These are phyloP conservation scores for Cytospora paraplurivora DNA, from an alignment of 2,329 filamentous ascomycete genomes.

Conservation along the genomic window DNA sequence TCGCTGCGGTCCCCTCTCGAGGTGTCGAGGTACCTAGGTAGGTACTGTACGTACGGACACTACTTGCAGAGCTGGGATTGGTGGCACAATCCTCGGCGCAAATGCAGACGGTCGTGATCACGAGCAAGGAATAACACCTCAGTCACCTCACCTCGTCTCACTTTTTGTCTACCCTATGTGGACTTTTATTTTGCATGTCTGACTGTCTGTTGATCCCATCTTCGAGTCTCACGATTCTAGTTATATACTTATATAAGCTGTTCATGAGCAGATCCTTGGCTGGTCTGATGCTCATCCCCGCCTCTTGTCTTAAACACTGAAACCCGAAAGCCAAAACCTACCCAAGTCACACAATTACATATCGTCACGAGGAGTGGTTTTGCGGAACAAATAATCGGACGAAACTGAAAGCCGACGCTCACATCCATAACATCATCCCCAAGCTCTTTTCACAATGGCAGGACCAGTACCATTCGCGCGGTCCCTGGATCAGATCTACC, in stretches of 20 bases:
- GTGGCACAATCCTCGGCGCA: conserved; percentile 24
- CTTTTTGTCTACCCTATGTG: background rate
- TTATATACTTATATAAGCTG: too few species aligned
- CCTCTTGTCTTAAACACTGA: too few species aligned
- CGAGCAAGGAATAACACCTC: conserved; percentile 16
- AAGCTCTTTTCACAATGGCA: conserved; percentile 46
- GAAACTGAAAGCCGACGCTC: background rate
- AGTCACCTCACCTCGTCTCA: conserved; percentile 19
- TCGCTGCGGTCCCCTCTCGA: too few species aligned
- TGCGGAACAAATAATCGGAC: background rate
- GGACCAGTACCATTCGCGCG: conserved; percentile 71
- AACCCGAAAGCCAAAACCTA: too few species aligned
- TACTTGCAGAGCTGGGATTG: background rate
- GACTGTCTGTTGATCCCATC: background rate
- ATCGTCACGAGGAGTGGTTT: too few species aligned
- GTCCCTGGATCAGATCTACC: conserved; percentile 81
- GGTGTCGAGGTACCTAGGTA: too few species aligned
- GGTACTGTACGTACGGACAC: too few species aligned
- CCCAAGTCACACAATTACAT: too few species aligned
- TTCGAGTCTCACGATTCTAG: too few species aligned
- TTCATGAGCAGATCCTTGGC: too few species aligned
- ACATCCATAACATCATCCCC: background rate
- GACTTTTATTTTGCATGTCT: background rate
- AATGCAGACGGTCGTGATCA: conserved; percentile 14
- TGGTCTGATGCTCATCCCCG: too few species aligned